These are phyloP conservation scores for Arabis alpina DNA, from an alignment of 345 rosid genomes.

Conservation along the genomic window DNA sequence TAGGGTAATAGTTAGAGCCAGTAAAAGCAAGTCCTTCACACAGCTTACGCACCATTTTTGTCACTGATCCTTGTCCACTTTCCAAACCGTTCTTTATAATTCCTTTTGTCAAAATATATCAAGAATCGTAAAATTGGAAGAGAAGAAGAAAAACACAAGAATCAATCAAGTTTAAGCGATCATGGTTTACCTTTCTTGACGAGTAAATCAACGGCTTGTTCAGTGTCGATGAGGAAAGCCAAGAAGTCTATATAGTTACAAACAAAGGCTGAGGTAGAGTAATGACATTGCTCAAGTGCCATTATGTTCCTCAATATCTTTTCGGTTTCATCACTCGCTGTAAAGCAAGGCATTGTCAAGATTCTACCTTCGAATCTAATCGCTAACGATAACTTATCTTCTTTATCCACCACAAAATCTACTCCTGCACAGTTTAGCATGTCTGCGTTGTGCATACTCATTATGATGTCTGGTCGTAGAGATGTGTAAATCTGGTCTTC, in stretches of 20 bases:
- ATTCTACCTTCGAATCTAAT: background rate
- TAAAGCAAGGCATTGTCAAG: constrained; percentile 17
- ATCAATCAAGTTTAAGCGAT: background rate
- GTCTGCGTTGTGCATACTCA: background rate
- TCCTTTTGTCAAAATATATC: background rate
- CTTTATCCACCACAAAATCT: background rate
- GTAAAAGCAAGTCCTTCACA: background rate
- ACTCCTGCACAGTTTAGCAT: constrained; percentile 20
- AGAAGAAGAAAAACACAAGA: too few species aligned
- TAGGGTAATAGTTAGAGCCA: background rate
- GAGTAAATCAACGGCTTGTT: constrained; percentile 37
- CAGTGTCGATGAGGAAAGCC: constrained; percentile 40
- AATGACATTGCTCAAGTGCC: constrained; percentile 44
- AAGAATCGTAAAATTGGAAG: background rate
- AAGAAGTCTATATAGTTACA: constrained; percentile 30
- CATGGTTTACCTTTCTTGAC: constrained; percentile 35
- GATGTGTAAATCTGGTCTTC: background rate
- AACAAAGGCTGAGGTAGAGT: background rate
- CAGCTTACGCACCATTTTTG: constrained; percentile 16
- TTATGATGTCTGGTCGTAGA: background rate
- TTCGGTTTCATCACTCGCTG: background rate
- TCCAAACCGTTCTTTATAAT: constrained; percentile 20
- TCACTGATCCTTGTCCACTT: background rate
- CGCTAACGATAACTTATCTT: background rate
- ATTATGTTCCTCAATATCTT: constrained; percentile 34